Conservation (phyloP, 2,329 filamentous ascomycete species). For the Aureobasidium subglaciale region DNA sequence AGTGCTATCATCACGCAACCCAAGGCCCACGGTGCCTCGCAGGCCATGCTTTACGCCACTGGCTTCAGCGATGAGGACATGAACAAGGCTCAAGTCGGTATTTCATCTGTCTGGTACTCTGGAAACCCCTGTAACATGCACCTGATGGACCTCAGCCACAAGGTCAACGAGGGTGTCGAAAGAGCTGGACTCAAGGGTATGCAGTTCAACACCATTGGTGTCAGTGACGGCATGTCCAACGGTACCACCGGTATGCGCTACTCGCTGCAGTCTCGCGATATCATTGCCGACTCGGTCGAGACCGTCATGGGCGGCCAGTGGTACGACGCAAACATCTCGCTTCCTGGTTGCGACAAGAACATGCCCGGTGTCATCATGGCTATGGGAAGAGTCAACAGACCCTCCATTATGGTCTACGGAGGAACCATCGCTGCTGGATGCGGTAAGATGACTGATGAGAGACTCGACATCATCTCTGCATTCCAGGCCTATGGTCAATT, state of each 20-base stretch:
- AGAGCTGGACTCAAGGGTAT: constrained; percentile 76
- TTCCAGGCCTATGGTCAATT: constrained; percentile 98
- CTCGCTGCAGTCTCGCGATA: constrained; percentile 71
- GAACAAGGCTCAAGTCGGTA: constrained; percentile 95
- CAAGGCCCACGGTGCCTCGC: constrained; percentile 95
- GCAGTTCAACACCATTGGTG: constrained; percentile 98
- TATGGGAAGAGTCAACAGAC: constrained; percentile 90
- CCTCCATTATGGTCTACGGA: constrained; percentile 95
- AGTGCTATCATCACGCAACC: constrained; percentile 86
- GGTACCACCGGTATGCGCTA: constrained; percentile 96
- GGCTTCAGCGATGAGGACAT: constrained; percentile 80
- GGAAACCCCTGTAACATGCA: constrained; percentile 99
- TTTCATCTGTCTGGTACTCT: constrained; percentile 96
- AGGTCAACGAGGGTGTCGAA: constrained; percentile 65
- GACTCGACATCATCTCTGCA: constrained; percentile 90
- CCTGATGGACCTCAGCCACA: constrained; percentile 76
- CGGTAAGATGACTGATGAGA: constrained; percentile 63
- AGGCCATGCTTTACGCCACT: constrained; percentile 97
- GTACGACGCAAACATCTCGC: constrained; percentile 96
- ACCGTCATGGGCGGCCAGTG: constrained; percentile 98
- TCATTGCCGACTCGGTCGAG: constrained; percentile 97
- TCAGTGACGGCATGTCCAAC: constrained; percentile 97
- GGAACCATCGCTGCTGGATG: constrained; percentile 91
- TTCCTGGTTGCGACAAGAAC: constrained; percentile 99
- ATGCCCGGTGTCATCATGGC: constrained; percentile 72